Base-by-base conservation (phyloP, 257 asterid species). In the Agastache rugosa region DNA sequence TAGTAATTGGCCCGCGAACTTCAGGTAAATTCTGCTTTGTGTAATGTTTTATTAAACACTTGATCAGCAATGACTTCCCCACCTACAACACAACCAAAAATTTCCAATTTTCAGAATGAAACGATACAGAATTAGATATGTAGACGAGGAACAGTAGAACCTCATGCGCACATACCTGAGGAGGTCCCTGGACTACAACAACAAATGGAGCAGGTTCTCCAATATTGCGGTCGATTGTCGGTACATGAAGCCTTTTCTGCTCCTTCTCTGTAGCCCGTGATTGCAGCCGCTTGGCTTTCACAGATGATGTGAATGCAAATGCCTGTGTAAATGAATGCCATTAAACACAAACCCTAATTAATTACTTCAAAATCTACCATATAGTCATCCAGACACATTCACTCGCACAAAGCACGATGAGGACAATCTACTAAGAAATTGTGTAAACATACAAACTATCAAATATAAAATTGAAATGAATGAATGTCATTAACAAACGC, bases 191-290 rank as follows among this genome's bases (percentile, higher is more conserved):
- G 27, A 94, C 91, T 16, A 92, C 98, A 77, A 94, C 79, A 67
- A 94, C 98, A 59, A 80, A 92, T 0, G 98, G 99, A 74, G 99
- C 96, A 31, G 99, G 96, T 77, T 94, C 99, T 22, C 96, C 99
- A 2, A 78, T 79, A 51, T 82, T 72, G 50, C 98, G 87, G 63
- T 95, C 99, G 67, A 89, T 80, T 12, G 82, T 86, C 6, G 99
- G 98, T 29, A 95, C 82, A 80, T 92, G 99, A 80, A 95, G 96
- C 87, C 92, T 80, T 75, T 87, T 87, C 83, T 95, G 98, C 84
- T 92, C 98, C 85, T 95, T 95, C 85, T 95, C 98, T 11, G 97
- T 89, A 19, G 96, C 79, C 77, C 89, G 86, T 3, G 98, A 55
- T 78, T 87, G 98, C 80, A 92, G 69, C 73, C 88, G 74, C 86